Conservation (phyloP, 2,329 filamentous ascomycete species). For the Ascochyta viciae-villosae region DNA sequence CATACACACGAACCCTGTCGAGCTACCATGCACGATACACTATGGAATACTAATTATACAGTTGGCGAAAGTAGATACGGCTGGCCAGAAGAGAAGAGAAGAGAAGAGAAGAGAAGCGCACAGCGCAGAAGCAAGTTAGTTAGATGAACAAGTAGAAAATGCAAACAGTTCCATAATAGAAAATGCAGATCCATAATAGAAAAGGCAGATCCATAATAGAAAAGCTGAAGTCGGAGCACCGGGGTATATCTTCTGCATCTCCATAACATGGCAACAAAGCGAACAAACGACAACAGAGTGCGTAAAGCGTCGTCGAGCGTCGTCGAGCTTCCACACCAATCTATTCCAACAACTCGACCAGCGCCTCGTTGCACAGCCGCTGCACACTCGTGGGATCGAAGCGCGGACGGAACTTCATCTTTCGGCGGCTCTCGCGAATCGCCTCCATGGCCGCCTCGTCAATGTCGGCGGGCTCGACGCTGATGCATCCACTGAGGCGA, state of each 20-base stretch:
- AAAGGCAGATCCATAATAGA: background rate
- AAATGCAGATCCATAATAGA: too few relatives aligned
- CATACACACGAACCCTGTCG: background rate
- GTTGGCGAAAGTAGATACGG: background rate
- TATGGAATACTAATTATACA: conserved; percentile 3
- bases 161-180: too few relatives aligned
- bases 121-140: too few relatives aligned
- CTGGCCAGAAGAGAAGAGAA: too few relatives aligned
- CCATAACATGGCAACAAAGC: background rate
- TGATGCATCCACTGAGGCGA: background rate
- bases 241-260: background rate
- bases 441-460: conserved; percentile 21
- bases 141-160: too few relatives aligned
- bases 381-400: conserved; percentile 39
- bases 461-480: background rate
- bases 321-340: too few relatives aligned
- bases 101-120: too few relatives aligned
- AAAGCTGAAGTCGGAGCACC: background rate
- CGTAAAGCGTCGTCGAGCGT: too few relatives aligned
- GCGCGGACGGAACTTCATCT: conserved; percentile 31
- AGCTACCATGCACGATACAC: background rate
- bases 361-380: conserved; percentile 38
- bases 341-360: conserved; percentile 32
- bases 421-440: conserved; percentile 24
- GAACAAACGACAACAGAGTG: too few relatives aligned